Evolutionary conservation across 2,329 filamentous ascomycete species (phyloP).

Genomic region (Cadophora malorum): DNA sequence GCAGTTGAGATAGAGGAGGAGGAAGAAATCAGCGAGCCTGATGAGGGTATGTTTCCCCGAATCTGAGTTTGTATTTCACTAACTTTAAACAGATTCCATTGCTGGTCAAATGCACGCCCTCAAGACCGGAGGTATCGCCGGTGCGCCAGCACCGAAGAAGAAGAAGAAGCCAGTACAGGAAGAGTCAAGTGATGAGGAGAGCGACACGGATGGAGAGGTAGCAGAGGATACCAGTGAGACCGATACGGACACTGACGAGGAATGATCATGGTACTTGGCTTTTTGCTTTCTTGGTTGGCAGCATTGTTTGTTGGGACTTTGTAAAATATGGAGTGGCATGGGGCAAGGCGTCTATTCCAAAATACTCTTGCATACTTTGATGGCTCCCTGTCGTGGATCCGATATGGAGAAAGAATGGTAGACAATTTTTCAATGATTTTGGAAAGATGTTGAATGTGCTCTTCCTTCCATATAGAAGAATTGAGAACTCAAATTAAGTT

Average conservation of each 20-base stretch:
- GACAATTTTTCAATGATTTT: constrained; percentile 17
- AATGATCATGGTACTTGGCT: constrained; percentile 36
- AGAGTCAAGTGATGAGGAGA: constrained; percentile 79
- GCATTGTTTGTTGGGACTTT: constrained; percentile 23
- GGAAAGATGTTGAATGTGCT: neutral
- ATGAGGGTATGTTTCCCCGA: constrained; percentile 76
- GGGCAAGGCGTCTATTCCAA: constrained; percentile 32
- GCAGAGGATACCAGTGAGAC: constrained; percentile 68
- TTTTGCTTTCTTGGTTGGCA: constrained; percentile 24
- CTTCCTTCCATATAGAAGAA: neutral
- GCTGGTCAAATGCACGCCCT: constrained; percentile 90
- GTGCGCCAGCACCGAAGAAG: constrained; percentile 60
- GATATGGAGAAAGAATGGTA: neutral
- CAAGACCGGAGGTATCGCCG: constrained; percentile 66
- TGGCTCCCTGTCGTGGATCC: neutral
- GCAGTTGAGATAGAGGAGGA: constrained; percentile 81
- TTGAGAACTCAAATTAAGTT: neutral
- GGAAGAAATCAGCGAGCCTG: constrained; percentile 96
- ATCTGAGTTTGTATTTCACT: constrained; percentile 11
- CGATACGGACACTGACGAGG: constrained; percentile 65
- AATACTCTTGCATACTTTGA: constrained; percentile 25
- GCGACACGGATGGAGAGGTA: constrained; percentile 77
- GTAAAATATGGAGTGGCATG: constrained; percentile 34
- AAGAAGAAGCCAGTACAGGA: constrained; percentile 58
- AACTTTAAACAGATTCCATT: constrained; percentile 71